Base-by-base conservation (phyloP, 371 early-diverging fungal genomes). In the Massospora cicadina region DNA sequence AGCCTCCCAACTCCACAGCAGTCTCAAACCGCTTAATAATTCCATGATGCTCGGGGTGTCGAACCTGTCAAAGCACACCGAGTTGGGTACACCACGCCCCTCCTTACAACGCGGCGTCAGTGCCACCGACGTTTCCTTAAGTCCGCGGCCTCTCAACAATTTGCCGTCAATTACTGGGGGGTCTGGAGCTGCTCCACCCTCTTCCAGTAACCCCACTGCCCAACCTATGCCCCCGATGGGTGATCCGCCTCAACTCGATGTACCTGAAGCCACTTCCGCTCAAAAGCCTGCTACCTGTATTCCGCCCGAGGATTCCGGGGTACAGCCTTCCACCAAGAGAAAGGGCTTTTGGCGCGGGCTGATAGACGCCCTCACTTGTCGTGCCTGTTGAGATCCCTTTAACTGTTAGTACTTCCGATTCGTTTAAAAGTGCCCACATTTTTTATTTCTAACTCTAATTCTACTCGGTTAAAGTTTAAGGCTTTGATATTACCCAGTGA, bases 71-170 rank as follows among this genome's bases (percentile, higher is more conserved):
- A 62, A 33, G 26, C 31, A 62, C 43, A 62, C 24, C 5, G 62
- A 62, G 24, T n/a, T 62, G 29, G 43, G 43, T 2, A 62, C 62
- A 2, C 62, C 62, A 24, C 12, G 62, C 21, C 62, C 62, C 12
- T 33, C 33, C 7, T 33, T 62, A 27, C 62, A 62, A n/a, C 62
- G 62, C 43, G 62, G 62, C 21, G 43, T 54, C 30, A 28, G 28
- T 24, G 60, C 26, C 10, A n/a, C n/a, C 26, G 53, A 31, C 33
- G 53, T 24, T 13, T 31, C 62, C 21, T 13, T 30, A 7, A 62
- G 62, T 27, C 62, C 62, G 7, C 31, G 43, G 5, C 62, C 62
- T 24, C 24, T 62, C 62, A 62, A 62, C 43, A 43, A 43, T 43
- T 10, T 43, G 43, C 43, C 5, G 43, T 43, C 43, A 17, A 5